These are phyloP conservation scores for Oryza glaberrima DNA, from an alignment of 176 grass and related monocot species.

Conservation along the genomic window DNA sequence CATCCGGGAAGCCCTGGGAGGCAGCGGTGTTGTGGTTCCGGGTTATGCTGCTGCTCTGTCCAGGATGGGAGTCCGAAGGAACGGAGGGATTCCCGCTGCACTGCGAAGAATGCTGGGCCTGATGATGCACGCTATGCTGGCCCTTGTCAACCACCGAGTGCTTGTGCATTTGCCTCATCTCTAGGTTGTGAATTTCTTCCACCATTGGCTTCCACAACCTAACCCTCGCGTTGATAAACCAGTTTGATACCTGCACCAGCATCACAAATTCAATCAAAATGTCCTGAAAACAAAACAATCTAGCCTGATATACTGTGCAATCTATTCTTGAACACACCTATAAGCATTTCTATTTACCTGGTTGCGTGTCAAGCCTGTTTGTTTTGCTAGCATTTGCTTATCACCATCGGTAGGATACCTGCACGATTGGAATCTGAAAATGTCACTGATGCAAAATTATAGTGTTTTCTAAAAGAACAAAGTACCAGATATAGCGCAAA, in stretches of 20 bases:
- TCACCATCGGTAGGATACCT: conserved; percentile 92
- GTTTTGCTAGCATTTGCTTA: conserved; percentile 91
- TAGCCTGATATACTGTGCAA: background rate
- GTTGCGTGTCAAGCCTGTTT: conserved; percentile 82
- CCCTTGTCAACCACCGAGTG: conserved; percentile 52
- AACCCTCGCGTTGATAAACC: conserved; percentile 99
- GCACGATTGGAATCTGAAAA: background rate
- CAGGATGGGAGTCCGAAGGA: conserved; percentile 45
- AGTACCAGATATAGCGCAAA: too few relatives aligned
- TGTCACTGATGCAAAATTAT: background rate
- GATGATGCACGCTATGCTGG: conserved; percentile 30
- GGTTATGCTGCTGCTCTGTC: conserved; percentile 55
- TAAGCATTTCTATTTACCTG: conserved; percentile 35
- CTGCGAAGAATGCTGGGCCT: conserved; percentile 49
- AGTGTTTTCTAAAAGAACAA: background rate
- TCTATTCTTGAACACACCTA: background rate
- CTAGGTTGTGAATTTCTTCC: conserved; percentile 93
- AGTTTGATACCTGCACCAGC: conserved; percentile 78
- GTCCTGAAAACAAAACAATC: background rate
- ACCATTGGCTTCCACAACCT: conserved; percentile 99
- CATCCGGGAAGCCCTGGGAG: conserved; percentile 55
- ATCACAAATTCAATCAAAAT: background rate
- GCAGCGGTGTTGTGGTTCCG: conserved; percentile 48
- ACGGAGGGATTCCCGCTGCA: conserved; percentile 51
- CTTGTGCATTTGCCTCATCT: conserved; percentile 74